Evolutionary conservation across 208 protist species (phyloP).

Genomic region (Acanthamoeba divionensis): DNA sequence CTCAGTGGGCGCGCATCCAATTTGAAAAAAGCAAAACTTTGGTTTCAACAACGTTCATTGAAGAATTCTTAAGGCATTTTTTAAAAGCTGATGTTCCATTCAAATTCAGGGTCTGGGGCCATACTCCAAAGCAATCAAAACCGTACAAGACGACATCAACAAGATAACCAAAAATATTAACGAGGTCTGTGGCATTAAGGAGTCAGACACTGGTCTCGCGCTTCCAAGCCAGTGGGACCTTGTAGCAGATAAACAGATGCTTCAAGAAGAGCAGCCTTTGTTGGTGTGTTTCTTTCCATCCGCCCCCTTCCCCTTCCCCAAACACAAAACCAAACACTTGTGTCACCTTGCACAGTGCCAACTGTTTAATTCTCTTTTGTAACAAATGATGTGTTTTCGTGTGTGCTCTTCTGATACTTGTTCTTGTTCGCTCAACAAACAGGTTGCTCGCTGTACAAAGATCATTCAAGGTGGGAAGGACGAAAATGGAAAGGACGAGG

Average conservation of each 20-base stretch:
- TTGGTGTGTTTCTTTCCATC: constrained; percentile 84
- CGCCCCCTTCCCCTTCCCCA: not conserved
- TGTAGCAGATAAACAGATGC: constrained; percentile 94
- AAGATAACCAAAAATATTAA: constrained; percentile 93
- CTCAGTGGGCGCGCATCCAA: not conserved
- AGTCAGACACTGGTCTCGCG: constrained; percentile 98
- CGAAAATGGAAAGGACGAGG: constrained; percentile 83
- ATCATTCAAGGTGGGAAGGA: constrained; percentile 93
- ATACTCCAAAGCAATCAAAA: constrained; percentile 95
- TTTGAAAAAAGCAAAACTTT: too few relatives aligned
- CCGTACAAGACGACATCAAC: constrained; percentile 95
- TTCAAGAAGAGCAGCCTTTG: constrained; percentile 95
- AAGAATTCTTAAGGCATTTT: not conserved
- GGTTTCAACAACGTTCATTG: not conserved
- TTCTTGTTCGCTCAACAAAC: not conserved
- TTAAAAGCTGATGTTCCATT: not conserved
- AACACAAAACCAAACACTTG: not conserved
- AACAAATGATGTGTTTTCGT: too few relatives aligned
- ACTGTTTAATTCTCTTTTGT: too few relatives aligned
- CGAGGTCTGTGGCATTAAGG: constrained; percentile 93
- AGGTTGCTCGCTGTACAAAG: constrained; percentile 97
- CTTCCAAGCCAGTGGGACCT: constrained; percentile 98
- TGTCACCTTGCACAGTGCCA: too few relatives aligned
- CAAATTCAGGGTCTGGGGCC: constrained; percentile 83
- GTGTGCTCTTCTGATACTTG: not conserved